Percentiles rank a stretch among this genome's conserved stretches.
phyloP scores from a whole-genome alignment of 2,329 filamentous ascomycete genomes.

The Beauveria scarabaeidicola region DNA sequence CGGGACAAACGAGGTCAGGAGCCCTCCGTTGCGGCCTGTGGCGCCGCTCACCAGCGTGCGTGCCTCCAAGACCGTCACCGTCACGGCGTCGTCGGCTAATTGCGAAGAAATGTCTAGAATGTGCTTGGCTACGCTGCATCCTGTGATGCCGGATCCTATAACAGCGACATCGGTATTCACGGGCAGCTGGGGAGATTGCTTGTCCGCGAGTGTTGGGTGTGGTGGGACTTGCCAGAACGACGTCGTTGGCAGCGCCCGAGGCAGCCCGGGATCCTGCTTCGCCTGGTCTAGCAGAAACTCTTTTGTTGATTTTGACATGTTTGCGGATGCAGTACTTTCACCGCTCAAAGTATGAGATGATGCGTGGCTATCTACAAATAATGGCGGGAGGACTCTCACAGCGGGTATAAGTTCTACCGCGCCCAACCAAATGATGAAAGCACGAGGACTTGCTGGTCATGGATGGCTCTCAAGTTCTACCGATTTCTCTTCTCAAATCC shows the following conservation, averaged over 20 bases:
- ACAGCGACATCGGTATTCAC: constrained; percentile 17
- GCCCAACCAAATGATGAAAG: not conserved
- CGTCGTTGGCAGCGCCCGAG: constrained; percentile 17
- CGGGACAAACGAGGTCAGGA: constrained; percentile 25
- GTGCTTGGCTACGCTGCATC: constrained; percentile 19
- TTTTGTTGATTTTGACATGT: not conserved
- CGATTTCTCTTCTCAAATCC: too few relatives aligned
- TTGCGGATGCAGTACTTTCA: not conserved
- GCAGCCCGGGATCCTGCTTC: constrained; percentile 18
- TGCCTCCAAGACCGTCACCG: constrained; percentile 21
- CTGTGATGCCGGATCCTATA: constrained; percentile 25
- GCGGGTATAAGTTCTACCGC: not conserved
- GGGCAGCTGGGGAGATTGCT: constrained; percentile 17
- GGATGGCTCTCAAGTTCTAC: too few relatives aligned
- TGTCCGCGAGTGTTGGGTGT: constrained; percentile 17
- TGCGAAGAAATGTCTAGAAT: constrained; percentile 16
- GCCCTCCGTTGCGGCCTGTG: constrained; percentile 24
- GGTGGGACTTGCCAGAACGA: constrained; percentile 20
- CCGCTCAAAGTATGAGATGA: not conserved
- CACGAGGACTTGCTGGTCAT: too few relatives aligned
- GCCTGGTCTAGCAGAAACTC: not conserved
- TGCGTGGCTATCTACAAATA: not conserved
- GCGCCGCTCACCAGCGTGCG: constrained; percentile 22
- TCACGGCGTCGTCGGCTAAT: not conserved
- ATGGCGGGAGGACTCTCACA: not conserved